Percentiles rank a stretch among this genome's conserved stretches.
Conservation (phyloP, 2,329 filamentous ascomycete species). For the Fusarium coffeatum region DNA sequence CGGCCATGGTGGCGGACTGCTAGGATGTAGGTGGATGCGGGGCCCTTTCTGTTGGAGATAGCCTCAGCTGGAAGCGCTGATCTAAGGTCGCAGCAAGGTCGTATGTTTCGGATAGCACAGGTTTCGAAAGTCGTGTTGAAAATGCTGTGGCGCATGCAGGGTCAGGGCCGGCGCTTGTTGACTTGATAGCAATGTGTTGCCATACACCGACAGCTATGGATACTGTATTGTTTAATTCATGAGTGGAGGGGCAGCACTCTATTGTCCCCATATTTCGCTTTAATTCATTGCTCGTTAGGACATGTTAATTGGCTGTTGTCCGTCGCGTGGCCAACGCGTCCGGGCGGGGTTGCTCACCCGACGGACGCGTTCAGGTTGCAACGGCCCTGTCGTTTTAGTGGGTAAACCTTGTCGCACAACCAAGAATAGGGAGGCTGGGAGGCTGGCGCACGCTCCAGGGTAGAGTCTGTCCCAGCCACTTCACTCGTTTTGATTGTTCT, state of each 20-base stretch:
- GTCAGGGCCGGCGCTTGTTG: slow-evolving; percentile 36
- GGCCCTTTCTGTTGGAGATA: slow-evolving; percentile 4
- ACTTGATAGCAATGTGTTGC: slow-evolving; percentile 27
- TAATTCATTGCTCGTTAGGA: slow-evolving; percentile 18
- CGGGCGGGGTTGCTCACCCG: slow-evolving; percentile 38
- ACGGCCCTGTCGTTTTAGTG: slow-evolving; percentile 31
- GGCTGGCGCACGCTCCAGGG: slow-evolving; percentile 42
- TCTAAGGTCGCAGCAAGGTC: slow-evolving; percentile 22
- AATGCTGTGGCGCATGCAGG: slow-evolving; percentile 26
- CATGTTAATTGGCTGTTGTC: slow-evolving; percentile 42
- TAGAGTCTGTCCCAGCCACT: slow-evolving; percentile 47
- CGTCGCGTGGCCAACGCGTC: slow-evolving; percentile 50
- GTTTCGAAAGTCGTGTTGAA: slow-evolving; percentile 16
- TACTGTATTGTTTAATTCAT: slow-evolving; percentile 29
- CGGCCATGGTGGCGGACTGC: slow-evolving; percentile 54
- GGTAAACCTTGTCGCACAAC: slow-evolving; percentile 26
- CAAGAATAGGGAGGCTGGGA: slow-evolving; percentile 45
- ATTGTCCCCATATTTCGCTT: slow-evolving; percentile 32
- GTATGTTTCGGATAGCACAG: slow-evolving; percentile 22
- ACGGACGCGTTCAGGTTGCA: slow-evolving; percentile 30
- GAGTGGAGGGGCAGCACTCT: slow-evolving; percentile 28
- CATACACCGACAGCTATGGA: slow-evolving; percentile 10
- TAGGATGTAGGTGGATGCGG: neutral
- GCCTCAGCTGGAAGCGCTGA: slow-evolving; percentile 28
- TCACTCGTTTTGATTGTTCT: slow-evolving; percentile 37